phyloP scores from a whole-genome alignment of 768 basidiomycete species.

The Tephrocybe sp. region DNA sequence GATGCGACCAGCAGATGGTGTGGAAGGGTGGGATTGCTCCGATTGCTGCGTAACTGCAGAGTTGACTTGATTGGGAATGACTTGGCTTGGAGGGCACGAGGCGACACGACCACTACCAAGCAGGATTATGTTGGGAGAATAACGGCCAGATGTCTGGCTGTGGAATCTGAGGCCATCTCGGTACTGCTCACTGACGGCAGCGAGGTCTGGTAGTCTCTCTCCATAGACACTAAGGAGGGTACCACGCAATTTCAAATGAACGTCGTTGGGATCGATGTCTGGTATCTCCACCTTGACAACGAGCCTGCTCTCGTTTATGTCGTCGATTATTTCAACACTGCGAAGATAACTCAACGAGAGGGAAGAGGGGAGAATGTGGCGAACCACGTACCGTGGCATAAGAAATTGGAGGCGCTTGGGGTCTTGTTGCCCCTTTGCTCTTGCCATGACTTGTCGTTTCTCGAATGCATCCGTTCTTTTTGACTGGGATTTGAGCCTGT shows the following conservation, averaged over 20 bases:
- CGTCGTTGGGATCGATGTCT: slow-evolving; percentile 36
- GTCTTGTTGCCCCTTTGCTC: background rate
- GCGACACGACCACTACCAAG: slow-evolving; percentile 11
- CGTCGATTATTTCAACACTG: slow-evolving; percentile 44
- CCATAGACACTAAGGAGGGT: slow-evolving; percentile 34
- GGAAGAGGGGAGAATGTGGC: background rate
- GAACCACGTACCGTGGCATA: slow-evolving; percentile 18
- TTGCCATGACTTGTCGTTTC: background rate
- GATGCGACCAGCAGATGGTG: background rate
- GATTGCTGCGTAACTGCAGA: too few species aligned
- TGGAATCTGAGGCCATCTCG: slow-evolving; percentile 8
- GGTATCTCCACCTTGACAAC: slow-evolving; percentile 44
- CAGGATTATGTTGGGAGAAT: slow-evolving; percentile 10
- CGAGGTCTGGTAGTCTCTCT: slow-evolving; percentile 23
- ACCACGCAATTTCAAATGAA: slow-evolving; percentile 32
- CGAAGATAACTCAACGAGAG: slow-evolving; percentile 1
- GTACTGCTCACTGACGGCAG: slow-evolving; percentile 9
- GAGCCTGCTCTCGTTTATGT: slow-evolving; percentile 30
- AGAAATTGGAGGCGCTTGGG: slow-evolving; percentile 1
- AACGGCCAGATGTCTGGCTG: slow-evolving; percentile 5
- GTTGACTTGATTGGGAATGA: too few species aligned
- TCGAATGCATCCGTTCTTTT: background rate
- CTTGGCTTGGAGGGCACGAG: slow-evolving; percentile 3
- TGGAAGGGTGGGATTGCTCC: too few species aligned
- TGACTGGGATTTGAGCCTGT: slow-evolving; percentile 3